These are phyloP conservation scores for Solanum virginianum DNA, from an alignment of 257 asterid species.

Conservation along the genomic window DNA sequence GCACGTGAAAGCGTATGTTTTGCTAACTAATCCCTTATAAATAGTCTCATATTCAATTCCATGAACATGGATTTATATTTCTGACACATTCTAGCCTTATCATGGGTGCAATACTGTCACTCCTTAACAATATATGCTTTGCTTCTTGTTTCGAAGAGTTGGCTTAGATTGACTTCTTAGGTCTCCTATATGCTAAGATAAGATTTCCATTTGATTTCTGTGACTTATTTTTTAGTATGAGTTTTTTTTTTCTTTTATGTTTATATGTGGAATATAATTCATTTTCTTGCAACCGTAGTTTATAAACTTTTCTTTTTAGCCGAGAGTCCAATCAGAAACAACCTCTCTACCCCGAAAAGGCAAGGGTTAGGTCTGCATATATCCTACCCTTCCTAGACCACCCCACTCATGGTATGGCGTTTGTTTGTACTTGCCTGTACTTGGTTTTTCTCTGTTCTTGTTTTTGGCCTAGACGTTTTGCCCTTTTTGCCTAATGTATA, in stretches of 20 bases:
- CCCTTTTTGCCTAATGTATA: neutral
- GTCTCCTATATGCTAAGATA: neutral
- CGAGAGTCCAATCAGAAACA: neutral
- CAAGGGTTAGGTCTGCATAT: neutral
- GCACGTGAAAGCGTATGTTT: conserved; percentile 68
- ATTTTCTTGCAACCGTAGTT: neutral
- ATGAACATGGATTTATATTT: neutral
- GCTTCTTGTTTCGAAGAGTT: neutral
- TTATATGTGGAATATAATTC: neutral
- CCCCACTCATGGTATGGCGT: neutral
- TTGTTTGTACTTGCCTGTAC: neutral
- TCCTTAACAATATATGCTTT: neutral
- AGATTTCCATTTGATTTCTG: neutral
- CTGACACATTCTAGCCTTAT: neutral
- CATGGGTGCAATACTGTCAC: neutral
- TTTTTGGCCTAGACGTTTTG: neutral
- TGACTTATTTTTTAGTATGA: neutral
- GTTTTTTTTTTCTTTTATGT: neutral
- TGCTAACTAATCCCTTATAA: neutral
- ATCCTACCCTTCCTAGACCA: neutral
- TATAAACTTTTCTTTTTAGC: neutral
- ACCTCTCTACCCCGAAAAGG: neutral
- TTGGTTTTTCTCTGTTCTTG: neutral
- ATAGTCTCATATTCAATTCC: neutral
- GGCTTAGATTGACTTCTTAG: neutral